Evolutionary conservation across 2,329 filamentous ascomycete genomes (phyloP), one percentile per base, ranked within the genome.

Genomic region (Cladophialophora chaetospira): DNA sequence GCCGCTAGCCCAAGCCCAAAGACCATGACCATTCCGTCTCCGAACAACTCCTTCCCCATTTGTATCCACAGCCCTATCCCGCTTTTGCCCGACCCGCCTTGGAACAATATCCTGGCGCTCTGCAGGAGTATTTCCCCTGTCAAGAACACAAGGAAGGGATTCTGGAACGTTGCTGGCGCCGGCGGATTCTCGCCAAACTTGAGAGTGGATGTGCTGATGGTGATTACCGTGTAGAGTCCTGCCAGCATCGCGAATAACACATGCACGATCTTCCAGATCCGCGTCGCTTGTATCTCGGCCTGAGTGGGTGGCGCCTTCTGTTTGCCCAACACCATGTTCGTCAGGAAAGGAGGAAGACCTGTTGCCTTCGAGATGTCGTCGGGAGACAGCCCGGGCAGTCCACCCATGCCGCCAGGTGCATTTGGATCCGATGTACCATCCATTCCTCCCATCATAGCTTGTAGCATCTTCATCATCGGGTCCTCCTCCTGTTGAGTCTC

Each of bases 251-350:
- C 78, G 67, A 86, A 84, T 13, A 85, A 43, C 4, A 79, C 76
- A 65, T 87, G 84, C 8, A 85, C 67, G 19, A 82, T 69, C 50
- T 82, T 79, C 84, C 83, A 86, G 8, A 81, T 62, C 40, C 63
- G 66, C 31, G 68, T 61, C 10, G 66, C 66, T 51, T 70, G 69
- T 61, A 72, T 67, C 58, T 74, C 69, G 43, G 69, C 65, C 11
- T 72, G 68, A 3, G 69, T 70, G 55, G 70, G 72, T 57, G 68
- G 72, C 66, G 50, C 71, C 67, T 71, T 69, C 29, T 70, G 66
- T 55, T 71, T 69, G 31, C 70, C 71, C 36, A 75, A 59, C 3
- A 67, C 64, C 67, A 70, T 73, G 65, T 65, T 74, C 56, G 73
- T 69, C 2, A 76, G 44, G 28, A 65, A 67, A n/a, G 63, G 53